Evolutionary conservation across 139 green algal genomes (phyloP).

Genomic region (Mesotaenium endlicherianum): DNA sequence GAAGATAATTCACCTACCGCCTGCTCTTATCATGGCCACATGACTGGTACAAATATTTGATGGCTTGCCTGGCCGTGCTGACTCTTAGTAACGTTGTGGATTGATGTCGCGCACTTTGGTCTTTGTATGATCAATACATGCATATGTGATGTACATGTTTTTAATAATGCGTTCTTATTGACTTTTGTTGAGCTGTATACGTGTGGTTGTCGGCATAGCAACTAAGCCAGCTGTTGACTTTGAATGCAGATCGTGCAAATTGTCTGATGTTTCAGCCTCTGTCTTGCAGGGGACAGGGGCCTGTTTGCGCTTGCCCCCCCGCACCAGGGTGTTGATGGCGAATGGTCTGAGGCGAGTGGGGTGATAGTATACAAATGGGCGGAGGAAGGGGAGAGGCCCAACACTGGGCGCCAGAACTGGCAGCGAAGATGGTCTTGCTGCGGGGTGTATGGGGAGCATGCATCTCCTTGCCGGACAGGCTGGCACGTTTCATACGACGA

Average conservation of each 20-base stretch:
- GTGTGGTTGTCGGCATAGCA: background rate
- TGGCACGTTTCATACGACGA: constrained; percentile 48
- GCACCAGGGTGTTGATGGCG: constrained; percentile 46
- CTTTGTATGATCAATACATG: background rate
- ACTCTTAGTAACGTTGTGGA: too few relatives aligned
- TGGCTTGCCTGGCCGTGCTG: too few relatives aligned
- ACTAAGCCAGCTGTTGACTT: background rate
- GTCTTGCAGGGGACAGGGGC: constrained; percentile 35
- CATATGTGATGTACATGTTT: background rate
- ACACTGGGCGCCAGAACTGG: constrained; percentile 45
- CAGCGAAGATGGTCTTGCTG: constrained; percentile 47
- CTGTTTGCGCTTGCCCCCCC: constrained; percentile 36
- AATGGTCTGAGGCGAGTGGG: constrained; percentile 43
- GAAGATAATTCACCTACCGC: constrained; percentile 18
- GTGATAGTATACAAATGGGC: constrained; percentile 49
- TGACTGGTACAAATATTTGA: constrained; percentile 37
- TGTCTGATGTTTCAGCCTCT: background rate
- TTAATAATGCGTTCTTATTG: background rate
- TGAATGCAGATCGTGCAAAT: background rate
- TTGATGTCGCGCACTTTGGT: background rate
- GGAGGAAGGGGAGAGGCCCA: constrained; percentile 10
- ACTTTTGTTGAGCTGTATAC: background rate
- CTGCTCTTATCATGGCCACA: constrained; percentile 35
- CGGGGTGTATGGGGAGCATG: constrained; percentile 37
- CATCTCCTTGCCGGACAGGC: constrained; percentile 14